A percentile compares a stretch with the other conserved stretches of the same genome.
Conservation (phyloP, 2,329 filamentous ascomycete species). For the Phialophora macrospora region DNA sequence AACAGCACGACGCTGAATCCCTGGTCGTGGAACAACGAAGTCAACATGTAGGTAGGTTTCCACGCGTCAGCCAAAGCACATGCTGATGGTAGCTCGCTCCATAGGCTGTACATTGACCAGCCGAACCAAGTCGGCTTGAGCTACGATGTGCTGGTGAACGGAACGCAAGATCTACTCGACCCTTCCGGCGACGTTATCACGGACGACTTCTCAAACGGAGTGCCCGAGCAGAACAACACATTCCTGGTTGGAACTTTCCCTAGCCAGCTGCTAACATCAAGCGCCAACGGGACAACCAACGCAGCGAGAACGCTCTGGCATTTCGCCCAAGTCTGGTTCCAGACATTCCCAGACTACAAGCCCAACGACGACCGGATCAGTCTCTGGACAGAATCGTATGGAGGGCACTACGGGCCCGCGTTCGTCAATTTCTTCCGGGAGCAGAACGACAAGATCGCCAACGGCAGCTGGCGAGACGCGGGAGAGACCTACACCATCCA, state of each 20-base stretch:
- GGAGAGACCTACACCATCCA: slow-evolving; percentile 37
- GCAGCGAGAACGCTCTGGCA: slow-evolving; percentile 58
- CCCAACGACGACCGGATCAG: slow-evolving; percentile 52
- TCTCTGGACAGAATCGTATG: slow-evolving; percentile 39
- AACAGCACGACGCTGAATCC: slow-evolving; percentile 60
- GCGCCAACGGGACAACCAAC: slow-evolving; percentile 46
- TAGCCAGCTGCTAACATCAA: slow-evolving; percentile 49
- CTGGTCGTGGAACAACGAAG: slow-evolving; percentile 66
- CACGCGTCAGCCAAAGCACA: not conserved
- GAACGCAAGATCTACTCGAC: slow-evolving; percentile 45
- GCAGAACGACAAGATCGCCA: slow-evolving; percentile 40
- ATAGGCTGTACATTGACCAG: slow-evolving; percentile 68
- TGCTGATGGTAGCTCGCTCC: not conserved
- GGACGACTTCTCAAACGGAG: slow-evolving; percentile 37
- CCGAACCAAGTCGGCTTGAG: slow-evolving; percentile 64
- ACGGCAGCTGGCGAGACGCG: slow-evolving; percentile 32
- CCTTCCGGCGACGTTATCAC: slow-evolving; percentile 9
- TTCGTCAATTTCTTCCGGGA: slow-evolving; percentile 40
- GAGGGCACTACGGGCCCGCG: slow-evolving; percentile 41
- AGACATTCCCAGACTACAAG: slow-evolving; percentile 63
- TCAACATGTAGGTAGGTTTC: slow-evolving; percentile 55
- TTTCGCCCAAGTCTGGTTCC: slow-evolving; percentile 62
- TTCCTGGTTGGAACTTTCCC: slow-evolving; percentile 60
- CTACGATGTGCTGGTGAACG: slow-evolving; percentile 54
- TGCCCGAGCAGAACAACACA: slow-evolving; percentile 57